A percentile compares a stretch with the other conserved stretches of the same genome.
Evolutionary conservation across 2,329 filamentous ascomycete genomes (phyloP).

Genomic region (Hypocreales sp.): DNA sequence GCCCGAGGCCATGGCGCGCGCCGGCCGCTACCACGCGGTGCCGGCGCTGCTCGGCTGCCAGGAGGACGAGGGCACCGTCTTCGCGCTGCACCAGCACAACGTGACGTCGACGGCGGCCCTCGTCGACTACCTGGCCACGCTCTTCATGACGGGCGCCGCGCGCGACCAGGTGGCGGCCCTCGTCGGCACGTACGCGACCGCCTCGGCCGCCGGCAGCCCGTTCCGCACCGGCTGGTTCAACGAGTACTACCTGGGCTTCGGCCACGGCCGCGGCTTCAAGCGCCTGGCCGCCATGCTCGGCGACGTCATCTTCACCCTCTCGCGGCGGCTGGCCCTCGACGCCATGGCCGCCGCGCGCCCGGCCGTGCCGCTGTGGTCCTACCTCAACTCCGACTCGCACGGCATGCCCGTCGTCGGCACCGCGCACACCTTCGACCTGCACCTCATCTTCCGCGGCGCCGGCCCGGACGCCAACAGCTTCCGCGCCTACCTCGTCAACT

Average conservation of each 20-base stretch:
- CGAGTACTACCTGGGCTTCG: conserved; percentile 46
- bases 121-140: too few relatives aligned
- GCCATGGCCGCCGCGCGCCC: conserved; percentile 1
- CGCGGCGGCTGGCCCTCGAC: conserved; percentile 2
- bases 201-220: too few relatives aligned
- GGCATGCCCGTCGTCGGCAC: conserved; percentile 1
- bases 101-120: too few relatives aligned
- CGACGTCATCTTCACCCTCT: conserved; percentile 2
- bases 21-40: too few relatives aligned
- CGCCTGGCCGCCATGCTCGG: conserved; percentile 31
- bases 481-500: background rate
- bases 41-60: too few relatives aligned
- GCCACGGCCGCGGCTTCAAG: conserved; percentile 52
- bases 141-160: too few relatives aligned
- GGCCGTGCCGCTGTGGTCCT: conserved; percentile 2
- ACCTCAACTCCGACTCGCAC: background rate
- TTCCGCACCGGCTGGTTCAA: conserved; percentile 41
- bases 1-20: too few relatives aligned
- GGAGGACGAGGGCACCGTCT: too few relatives aligned
- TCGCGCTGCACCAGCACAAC: too few relatives aligned
- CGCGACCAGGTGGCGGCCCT: too few relatives aligned
- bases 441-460: background rate
- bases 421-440: conserved; percentile 1
- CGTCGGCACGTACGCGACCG: too few relatives aligned
- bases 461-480: background rate